Evolutionary conservation across 306 rosid species (phyloP), one percentile per base, ranked within the genome.

Genomic region (Albizia julibrissin): DNA sequence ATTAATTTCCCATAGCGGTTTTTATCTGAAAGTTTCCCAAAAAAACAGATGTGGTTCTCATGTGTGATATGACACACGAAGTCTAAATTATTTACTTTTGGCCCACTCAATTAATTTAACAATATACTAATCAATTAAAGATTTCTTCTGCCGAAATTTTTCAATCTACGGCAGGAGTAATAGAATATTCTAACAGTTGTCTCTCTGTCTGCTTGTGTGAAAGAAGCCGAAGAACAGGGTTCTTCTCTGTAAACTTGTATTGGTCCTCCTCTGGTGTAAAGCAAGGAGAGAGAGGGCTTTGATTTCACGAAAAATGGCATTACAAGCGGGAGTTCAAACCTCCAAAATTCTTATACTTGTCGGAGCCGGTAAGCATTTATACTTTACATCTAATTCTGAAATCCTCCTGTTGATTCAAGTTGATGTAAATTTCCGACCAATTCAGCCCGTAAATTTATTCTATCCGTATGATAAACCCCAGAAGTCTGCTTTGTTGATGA

Each of bases 261-360:
- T 26, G 46, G 40, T 26, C 18, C 58, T 18, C 66, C 5, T 10
- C 4, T 9, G 47, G 26, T 8, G 29, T 8, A n/a, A 62, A 64
- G 33, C 15, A 58, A 58, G 11, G 44, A 5, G 69, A 76, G 5
- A 54, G 56, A 37, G 14, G 47, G 72, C 44, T 62, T 68, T 2
- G 44, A 24, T 78, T 18, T 58, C 58, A 37, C 34, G 29, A 47
- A 75, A 69, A 37, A 93, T 89, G 97, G 94, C 96, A 8, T 84
- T 91, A 29, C 93, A 90, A 64, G 74, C 91, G 8, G 96, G 96
- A 72, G 84, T 89, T 27, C 84, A 89, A 42, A 82, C 89, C 67
- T 91, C 97, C 83, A 92, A 93, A 90, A 90, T 90, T 89, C 94
- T 93, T 56, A 83, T 93, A 85, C 92, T 93, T 62, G 86, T 89